A percentile compares a stretch with the other conserved stretches of the same genome.
Conservation (phyloP, 352 stramenopile species). For the Phytophthora macrochlamydospora region DNA sequence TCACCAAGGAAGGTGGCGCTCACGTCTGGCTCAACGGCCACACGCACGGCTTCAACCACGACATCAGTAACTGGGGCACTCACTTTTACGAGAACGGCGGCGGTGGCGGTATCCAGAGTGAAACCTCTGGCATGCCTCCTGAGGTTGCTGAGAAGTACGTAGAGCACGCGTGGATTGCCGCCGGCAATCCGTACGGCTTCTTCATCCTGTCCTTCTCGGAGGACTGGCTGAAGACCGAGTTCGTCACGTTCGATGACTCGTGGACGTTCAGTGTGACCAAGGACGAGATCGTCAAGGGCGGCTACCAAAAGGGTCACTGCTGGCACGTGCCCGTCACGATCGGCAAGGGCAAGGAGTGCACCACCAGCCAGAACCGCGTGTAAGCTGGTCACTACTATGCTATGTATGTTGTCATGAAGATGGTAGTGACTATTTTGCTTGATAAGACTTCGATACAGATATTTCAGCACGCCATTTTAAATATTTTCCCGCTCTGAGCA, state of each 20-base stretch:
- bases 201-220: slow-evolving; percentile 86
- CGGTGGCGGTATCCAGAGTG: slow-evolving; percentile 85
- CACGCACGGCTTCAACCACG: slow-evolving; percentile 90
- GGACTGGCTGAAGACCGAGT: slow-evolving; percentile 86
- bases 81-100: slow-evolving; percentile 90
- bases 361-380: slow-evolving; percentile 30
- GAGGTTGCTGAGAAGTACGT: slow-evolving; percentile 80
- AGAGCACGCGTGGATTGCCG: slow-evolving; percentile 79
- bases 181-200: slow-evolving; percentile 85
- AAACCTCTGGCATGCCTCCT: slow-evolving; percentile 80
- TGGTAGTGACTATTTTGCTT: slow-evolving; percentile 21
- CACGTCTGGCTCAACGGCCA: slow-evolving; percentile 87
- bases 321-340: slow-evolving; percentile 84
- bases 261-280: slow-evolving; percentile 85
- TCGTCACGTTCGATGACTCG: slow-evolving; percentile 80
- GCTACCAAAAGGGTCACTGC: slow-evolving; percentile 84
- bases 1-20: slow-evolving; percentile 78
- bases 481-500: slow-evolving; percentile 10
- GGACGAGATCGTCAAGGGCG: slow-evolving; percentile 77
- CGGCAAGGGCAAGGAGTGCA: slow-evolving; percentile 68
- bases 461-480: slow-evolving; percentile 17
- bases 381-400: slow-evolving; percentile 1
- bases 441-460: slow-evolving; percentile 25
- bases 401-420: slow-evolving; percentile 21
- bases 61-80: slow-evolving; percentile 83